A percentile compares a stretch with the other conserved stretches of the same genome.
Evolutionary conservation across 1,139 yeast species (phyloP).

Genomic region (Barnettozyma hawaiiensis): DNA sequence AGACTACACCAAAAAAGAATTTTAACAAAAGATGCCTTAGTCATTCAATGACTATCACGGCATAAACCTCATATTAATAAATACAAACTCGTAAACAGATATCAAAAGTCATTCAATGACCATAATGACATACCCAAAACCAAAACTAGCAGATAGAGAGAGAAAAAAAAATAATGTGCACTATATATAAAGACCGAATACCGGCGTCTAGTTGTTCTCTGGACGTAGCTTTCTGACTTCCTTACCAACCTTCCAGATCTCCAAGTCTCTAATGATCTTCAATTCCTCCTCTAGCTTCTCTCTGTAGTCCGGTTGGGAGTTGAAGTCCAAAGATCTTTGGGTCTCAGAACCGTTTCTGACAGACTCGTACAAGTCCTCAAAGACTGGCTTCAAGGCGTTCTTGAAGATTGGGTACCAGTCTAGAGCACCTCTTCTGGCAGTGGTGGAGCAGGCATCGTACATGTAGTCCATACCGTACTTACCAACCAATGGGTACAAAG

Average conservation of each 20-base stretch:
- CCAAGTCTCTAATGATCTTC: conserved; percentile 89
- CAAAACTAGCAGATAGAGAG: no score
- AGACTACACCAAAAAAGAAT: no score
- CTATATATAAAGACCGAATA: neutral
- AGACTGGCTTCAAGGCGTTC: conserved; percentile 98
- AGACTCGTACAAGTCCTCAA: conserved; percentile 90
- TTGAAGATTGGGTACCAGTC: conserved; percentile 99
- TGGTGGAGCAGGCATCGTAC: conserved; percentile 99
- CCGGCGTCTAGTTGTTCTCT: conserved; percentile 80
- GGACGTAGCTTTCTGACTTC: conserved; percentile 99
- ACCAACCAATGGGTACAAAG: conserved; percentile 97
- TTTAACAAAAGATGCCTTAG: conserved; percentile 7
- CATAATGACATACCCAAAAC: conserved; percentile 18
- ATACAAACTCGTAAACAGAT: conserved; percentile 11
- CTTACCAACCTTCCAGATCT: conserved; percentile 99
- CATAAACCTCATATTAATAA: conserved; percentile 12
- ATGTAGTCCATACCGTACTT: conserved; percentile 99
- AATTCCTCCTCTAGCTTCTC: conserved; percentile 92
- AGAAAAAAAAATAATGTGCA: conserved; percentile 5
- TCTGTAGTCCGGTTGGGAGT: conserved; percentile 97
- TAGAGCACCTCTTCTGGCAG: conserved; percentile 99
- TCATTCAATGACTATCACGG: conserved; percentile 20
- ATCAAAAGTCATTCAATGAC: conserved; percentile 28
- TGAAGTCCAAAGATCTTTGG: conserved; percentile 95
- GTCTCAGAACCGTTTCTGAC: conserved; percentile 97